These are phyloP conservation scores for Globisporangium cederbergense DNA, from an alignment of 352 stramenopile genomes.

Conservation along the genomic window DNA sequence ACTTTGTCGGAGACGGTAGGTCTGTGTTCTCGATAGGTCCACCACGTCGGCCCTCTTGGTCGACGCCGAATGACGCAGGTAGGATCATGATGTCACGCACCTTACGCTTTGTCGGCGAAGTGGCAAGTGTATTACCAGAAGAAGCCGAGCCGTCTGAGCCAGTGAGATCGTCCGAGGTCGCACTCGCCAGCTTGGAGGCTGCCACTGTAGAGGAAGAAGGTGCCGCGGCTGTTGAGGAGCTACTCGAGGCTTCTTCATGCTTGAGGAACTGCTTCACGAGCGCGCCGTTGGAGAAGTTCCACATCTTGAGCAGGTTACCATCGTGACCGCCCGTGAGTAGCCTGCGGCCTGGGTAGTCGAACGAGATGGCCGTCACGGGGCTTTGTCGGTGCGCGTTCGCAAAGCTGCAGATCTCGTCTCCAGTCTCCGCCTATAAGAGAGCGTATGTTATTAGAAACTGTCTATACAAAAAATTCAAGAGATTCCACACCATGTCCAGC, in stretches of 20 bases:
- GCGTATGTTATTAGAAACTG: no score
- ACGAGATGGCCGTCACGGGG: constrained; percentile 78
- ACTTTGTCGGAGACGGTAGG: constrained; percentile 47
- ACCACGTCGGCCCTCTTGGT: constrained; percentile 43
- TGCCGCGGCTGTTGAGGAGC: neutral
- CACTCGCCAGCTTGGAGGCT: constrained; percentile 5
- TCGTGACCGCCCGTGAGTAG: constrained; percentile 82
- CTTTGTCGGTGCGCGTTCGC: constrained; percentile 56
- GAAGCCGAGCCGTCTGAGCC: neutral
- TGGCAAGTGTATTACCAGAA: neutral
- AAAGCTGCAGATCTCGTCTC: constrained; percentile 83
- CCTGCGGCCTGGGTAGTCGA: constrained; percentile 72
- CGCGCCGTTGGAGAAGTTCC: constrained; percentile 89
- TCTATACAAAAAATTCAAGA: no score
- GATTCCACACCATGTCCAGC: neutral
- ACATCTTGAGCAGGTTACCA: constrained; percentile 79
- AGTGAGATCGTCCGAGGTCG: neutral
- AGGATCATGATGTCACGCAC: constrained; percentile 62
- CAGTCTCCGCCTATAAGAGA: constrained; percentile 47
- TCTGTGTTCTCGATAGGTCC: constrained; percentile 37
- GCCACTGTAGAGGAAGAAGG: constrained; percentile 15
- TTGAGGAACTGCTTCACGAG: constrained; percentile 85
- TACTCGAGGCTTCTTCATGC: constrained; percentile 24
- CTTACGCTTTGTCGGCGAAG: constrained; percentile 33
- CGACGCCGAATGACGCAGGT: constrained; percentile 53